A percentile compares a stretch with the other conserved stretches of the same genome.
Evolutionary conservation across 2,329 filamentous ascomycete genomes (phyloP).

Genomic region (Alternaria brassicae): DNA sequence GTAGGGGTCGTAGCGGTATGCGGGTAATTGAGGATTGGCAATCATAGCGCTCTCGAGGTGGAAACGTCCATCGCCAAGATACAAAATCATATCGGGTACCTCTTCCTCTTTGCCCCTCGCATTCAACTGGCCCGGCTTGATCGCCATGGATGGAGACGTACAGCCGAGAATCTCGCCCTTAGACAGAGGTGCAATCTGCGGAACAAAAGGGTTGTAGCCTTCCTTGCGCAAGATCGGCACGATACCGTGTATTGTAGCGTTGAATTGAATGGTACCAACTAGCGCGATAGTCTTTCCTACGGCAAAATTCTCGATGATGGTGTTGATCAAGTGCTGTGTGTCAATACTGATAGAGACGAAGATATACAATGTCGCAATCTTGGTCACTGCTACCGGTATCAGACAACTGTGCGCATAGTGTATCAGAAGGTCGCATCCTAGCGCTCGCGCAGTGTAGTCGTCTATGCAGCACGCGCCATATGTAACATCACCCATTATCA

Average conservation of each 20-base stretch:
- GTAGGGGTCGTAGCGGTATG: conserved; percentile 97
- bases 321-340: conserved; percentile 82
- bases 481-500: conserved; percentile 99
- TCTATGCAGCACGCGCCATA: conserved; percentile 99
- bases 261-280: conserved; percentile 98
- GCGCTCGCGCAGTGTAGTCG: conserved; percentile 92
- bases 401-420: conserved; percentile 98
- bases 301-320: conserved; percentile 86
- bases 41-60: conserved; percentile 99
- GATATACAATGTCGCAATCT: conserved; percentile 96
- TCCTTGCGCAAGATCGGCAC: conserved; percentile 78
- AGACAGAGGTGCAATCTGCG: conserved; percentile 89
- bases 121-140: conserved; percentile 45
- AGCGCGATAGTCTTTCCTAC: conserved; percentile 86
- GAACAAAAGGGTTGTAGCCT: conserved; percentile 85
- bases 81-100: conserved; percentile 75
- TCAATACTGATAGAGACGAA: conserved; percentile 99
- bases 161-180: conserved; percentile 98
- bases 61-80: conserved; percentile 91
- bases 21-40: conserved; percentile 88
- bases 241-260: conserved; percentile 91
- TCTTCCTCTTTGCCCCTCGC: conserved; percentile 56
- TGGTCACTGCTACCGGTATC: conserved; percentile 94
- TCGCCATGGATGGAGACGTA: conserved; percentile 72
- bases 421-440: conserved; percentile 92